phyloP scores from a whole-genome alignment of 2,329 filamentous ascomycete genomes.

The Paracamarosporium sp. region DNA sequence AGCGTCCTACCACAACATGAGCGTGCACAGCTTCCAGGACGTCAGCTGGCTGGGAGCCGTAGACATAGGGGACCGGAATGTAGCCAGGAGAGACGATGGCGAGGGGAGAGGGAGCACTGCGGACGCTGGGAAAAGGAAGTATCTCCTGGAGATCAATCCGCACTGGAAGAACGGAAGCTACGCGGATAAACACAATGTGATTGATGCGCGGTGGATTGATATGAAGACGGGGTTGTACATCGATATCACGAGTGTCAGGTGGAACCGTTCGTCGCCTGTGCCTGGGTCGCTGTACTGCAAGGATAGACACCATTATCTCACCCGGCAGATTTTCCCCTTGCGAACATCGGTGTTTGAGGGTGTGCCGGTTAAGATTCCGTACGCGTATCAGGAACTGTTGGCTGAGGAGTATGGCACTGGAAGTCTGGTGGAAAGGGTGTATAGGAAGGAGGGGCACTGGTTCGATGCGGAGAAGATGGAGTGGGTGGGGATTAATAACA shows the following conservation, averaged over 20 bases:
- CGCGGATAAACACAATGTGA: conserved; percentile 59
- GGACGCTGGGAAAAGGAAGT: conserved; percentile 41
- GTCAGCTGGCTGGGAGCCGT: background rate
- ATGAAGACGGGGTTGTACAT: conserved; percentile 66
- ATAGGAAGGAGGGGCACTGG: conserved; percentile 44
- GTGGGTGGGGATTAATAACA: conserved; percentile 28
- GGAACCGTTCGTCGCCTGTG: background rate
- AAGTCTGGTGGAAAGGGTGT: conserved; percentile 55
- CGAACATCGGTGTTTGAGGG: conserved; percentile 62
- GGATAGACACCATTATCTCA: conserved; percentile 62
- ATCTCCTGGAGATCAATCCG: conserved; percentile 67
- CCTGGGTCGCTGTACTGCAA: conserved; percentile 53
- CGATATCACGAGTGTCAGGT: conserved; percentile 64
- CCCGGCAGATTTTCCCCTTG: conserved; percentile 64
- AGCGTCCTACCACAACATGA: conserved; percentile 68
- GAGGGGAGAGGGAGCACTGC: conserved; percentile 6
- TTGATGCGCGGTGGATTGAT: conserved; percentile 69
- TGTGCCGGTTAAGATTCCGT: conserved; percentile 62
- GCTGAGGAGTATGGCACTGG: conserved; percentile 62
- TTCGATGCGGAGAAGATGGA: conserved; percentile 44
- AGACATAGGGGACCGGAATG: conserved; percentile 12
- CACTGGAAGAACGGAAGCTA: conserved; percentile 56
- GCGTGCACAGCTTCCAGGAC: conserved; percentile 53
- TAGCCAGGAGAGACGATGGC: conserved; percentile 29
- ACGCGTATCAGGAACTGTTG: conserved; percentile 61